These are phyloP conservation scores for Pythium rhizo-oryzae DNA, from an alignment of 352 stramenopile genomes.

Conservation along the genomic window DNA sequence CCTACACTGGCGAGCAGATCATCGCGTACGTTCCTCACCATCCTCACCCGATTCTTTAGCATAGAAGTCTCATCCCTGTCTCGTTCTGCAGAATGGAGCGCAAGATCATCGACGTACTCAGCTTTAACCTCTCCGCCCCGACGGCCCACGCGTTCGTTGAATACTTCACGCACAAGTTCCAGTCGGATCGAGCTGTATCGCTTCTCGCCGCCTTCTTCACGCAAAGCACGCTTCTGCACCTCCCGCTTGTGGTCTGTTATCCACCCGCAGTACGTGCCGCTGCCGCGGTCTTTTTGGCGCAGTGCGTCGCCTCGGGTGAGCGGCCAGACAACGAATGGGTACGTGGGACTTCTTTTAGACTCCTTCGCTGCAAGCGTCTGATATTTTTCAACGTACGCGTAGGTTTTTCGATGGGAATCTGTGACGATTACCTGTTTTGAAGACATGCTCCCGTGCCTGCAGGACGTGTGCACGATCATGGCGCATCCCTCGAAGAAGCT, in stretches of 20 bases:
- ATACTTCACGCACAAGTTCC: conserved; percentile 92
- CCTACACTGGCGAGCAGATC: conserved; percentile 89
- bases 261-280: conserved; percentile 53
- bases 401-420: background rate
- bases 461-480: conserved; percentile 18
- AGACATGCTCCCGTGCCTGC: conserved; percentile 21
- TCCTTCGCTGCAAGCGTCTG: background rate
- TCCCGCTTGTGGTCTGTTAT: conserved; percentile 52
- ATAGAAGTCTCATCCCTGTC: background rate
- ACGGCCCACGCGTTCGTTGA: conserved; percentile 96
- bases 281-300: conserved; percentile 46
- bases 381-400: background rate
- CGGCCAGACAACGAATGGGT: conserved; percentile 23
- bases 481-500: conserved; percentile 22
- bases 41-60: background rate
- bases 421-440: background rate
- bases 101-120: conserved; percentile 94
- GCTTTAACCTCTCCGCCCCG: conserved; percentile 97
- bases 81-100: conserved; percentile 90
- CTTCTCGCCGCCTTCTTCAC: conserved; percentile 64
- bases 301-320: conserved; percentile 14
- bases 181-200: conserved; percentile 37
- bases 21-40: conserved; percentile 38
- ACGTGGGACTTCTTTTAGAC: background rate
- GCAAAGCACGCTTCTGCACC: conserved; percentile 60